Base-by-base conservation (phyloP, 257 asterid genomes). In the Rhazya stricta region DNA sequence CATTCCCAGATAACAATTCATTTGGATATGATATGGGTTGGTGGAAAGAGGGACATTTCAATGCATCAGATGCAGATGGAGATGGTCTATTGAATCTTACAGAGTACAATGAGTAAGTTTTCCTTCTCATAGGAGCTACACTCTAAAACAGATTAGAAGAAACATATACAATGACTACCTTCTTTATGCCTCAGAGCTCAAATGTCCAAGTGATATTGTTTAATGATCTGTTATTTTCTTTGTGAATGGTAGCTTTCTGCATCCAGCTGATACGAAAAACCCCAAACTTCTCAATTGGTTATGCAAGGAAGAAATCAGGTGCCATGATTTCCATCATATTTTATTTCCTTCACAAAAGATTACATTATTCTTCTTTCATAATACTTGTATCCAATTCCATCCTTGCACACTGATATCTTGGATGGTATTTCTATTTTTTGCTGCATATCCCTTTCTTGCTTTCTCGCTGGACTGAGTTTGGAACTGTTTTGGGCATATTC, bases 1-100 rank as follows among this genome's bases (percentile, higher is more conserved):
- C 53, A 37, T 39, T 25, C 30, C 16, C 85, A 94, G 98, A 84
- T 81, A 86, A 81, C 78, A 77, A 74, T 56, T 82, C 98, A 54
- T 84, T 84, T 77, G 98, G 96, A 74, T 83, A 88, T 85, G 86
- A 95, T 34, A 86, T 88, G 88, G 98, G 97, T 51, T 94, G 99
- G 99, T 95, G 99, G 99, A 95, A 89, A 84, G 96, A 89, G 85
- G 96, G 89, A 53, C 99, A 95, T 80, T 95, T 95, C 81, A 87
- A 91, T 82, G 97, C 99, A 80, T 87, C 99, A 3, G 99, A 94
- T 87, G 88, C 80, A 12, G 96, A 92, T 86, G 94, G 94, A 58
- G 96, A 94, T 79, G 96, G 96, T 61, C 88, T 76, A 56, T 77
- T 94, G 85, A 92, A 92, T 80, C 66, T 94, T 74, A 88, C 96